Evolutionary conservation across 208 protist genomes (phyloP).

Genomic region (Sergeia podlipaevii): DNA sequence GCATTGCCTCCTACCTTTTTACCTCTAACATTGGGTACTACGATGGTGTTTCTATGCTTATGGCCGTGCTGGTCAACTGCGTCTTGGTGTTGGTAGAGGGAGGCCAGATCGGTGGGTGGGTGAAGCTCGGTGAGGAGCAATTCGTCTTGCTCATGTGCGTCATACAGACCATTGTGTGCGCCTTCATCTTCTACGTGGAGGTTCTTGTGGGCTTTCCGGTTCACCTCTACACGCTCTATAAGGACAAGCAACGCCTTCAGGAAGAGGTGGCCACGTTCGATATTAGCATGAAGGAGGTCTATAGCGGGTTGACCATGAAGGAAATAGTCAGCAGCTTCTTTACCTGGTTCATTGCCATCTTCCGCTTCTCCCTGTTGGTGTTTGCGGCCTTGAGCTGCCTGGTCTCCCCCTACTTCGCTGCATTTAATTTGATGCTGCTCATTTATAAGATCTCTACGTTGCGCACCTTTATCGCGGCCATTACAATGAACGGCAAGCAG

Average conservation of each 20-base stretch:
- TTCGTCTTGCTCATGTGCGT: slow-evolving; percentile 32
- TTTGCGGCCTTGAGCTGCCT: slow-evolving; percentile 54
- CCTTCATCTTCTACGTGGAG: slow-evolving; percentile 40
- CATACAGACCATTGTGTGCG: slow-evolving; percentile 43
- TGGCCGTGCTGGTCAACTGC: slow-evolving; percentile 56
- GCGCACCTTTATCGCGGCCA: slow-evolving; percentile 69
- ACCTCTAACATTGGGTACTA: slow-evolving; percentile 45
- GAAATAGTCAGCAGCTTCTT: slow-evolving; percentile 39
- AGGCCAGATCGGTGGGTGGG: not conserved
- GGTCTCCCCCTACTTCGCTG: slow-evolving; percentile 68
- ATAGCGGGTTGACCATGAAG: slow-evolving; percentile 28
- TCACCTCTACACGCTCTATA: slow-evolving; percentile 50
- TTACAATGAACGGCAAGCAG: slow-evolving; percentile 79
- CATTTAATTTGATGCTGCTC: slow-evolving; percentile 66
- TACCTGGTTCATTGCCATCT: slow-evolving; percentile 42
- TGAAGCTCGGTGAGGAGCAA: slow-evolving; percentile 2
- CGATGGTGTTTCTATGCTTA: slow-evolving; percentile 46
- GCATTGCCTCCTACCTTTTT: slow-evolving; percentile 40
- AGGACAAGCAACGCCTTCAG: slow-evolving; percentile 45
- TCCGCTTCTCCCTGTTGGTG: slow-evolving; percentile 48
- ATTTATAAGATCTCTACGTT: slow-evolving; percentile 73
- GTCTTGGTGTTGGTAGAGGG: slow-evolving; percentile 49
- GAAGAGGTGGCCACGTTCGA: slow-evolving; percentile 35
- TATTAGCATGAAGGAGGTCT: slow-evolving; percentile 45
- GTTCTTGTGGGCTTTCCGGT: slow-evolving; percentile 50